Percentiles rank a stretch among this genome's conserved stretches.
Conservation (phyloP, 1,284 basidiomycete genomes). For the Pisolithus thermaeus region DNA sequence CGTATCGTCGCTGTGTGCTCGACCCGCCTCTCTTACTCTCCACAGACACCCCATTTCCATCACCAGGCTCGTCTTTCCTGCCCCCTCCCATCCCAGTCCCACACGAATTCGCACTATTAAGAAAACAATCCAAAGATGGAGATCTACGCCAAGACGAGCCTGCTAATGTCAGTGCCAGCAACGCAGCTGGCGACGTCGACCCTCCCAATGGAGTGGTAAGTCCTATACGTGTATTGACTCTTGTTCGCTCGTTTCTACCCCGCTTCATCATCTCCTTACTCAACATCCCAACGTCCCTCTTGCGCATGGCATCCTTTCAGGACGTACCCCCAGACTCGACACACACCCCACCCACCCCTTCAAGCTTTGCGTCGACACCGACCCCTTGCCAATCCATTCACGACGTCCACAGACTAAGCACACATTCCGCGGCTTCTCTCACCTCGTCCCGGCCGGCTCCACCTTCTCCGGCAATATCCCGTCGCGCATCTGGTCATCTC, state of each 20-base stretch:
- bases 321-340: too few relatives aligned
- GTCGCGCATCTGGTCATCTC: conserved; percentile 42
- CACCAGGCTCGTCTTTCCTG: conserved; percentile 59
- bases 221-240: conserved; percentile 17
- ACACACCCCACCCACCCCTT: background rate
- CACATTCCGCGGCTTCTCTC: conserved; percentile 31
- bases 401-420: conserved; percentile 15
- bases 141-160: background rate
- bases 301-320: conserved; percentile 21
- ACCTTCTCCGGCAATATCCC: conserved; percentile 55
- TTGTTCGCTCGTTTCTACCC: conserved; percentile 21
- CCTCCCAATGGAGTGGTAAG: conserved; percentile 23
- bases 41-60: conserved; percentile 46
- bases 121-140: conserved; percentile 14
- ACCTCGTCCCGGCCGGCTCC: conserved; percentile 59
- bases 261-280: conserved; percentile 24
- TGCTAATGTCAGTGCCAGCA: conserved; percentile 1
- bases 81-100: conserved; percentile 57
- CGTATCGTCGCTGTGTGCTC: too few relatives aligned
- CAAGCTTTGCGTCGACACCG: background rate
- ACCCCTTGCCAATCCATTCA: background rate
- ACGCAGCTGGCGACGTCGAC: background rate
- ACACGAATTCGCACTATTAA: conserved; percentile 56
- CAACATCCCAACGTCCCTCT: conserved; percentile 23
- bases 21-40: too few relatives aligned